These are phyloP conservation scores for Beauveria pseudobassiana DNA, from an alignment of 2,329 filamentous ascomycete species.

Conservation along the genomic window DNA sequence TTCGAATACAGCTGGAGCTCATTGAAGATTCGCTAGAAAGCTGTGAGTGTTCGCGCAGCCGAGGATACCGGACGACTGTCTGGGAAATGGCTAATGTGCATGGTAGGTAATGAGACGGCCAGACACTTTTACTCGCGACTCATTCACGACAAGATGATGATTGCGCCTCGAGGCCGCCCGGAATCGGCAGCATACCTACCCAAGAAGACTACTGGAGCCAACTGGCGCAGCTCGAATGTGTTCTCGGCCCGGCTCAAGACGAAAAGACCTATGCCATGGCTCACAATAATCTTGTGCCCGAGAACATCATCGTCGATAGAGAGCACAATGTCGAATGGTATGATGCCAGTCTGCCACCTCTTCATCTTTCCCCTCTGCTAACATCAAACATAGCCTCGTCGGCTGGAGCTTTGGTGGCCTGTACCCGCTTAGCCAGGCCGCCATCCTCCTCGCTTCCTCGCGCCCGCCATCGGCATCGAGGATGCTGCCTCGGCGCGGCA, in stretches of 20 bases:
- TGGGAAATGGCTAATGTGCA: background rate
- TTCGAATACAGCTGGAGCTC: background rate
- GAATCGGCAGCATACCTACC: background rate
- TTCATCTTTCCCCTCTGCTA: too few species aligned
- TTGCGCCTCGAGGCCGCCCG: background rate
- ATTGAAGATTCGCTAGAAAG: background rate
- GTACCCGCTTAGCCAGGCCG: background rate
- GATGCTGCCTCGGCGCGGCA: background rate
- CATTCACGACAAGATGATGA: background rate
- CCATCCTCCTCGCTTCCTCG: background rate
- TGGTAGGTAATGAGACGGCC: background rate
- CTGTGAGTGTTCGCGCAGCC: background rate
- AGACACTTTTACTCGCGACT: background rate
- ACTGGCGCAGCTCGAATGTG: background rate
- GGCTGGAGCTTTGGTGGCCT: background rate
- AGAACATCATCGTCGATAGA: background rate
- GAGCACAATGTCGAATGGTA: conserved; percentile 2
- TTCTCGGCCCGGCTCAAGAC: background rate
- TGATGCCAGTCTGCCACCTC: background rate
- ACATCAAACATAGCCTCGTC: background rate
- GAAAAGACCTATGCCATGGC: background rate
- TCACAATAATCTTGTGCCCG: background rate
- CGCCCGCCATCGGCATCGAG: background rate
- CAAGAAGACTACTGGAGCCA: background rate
- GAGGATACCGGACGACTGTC: too few species aligned